phyloP scores from a whole-genome alignment of 345 rosid genomes.

The Brassica incana region DNA sequence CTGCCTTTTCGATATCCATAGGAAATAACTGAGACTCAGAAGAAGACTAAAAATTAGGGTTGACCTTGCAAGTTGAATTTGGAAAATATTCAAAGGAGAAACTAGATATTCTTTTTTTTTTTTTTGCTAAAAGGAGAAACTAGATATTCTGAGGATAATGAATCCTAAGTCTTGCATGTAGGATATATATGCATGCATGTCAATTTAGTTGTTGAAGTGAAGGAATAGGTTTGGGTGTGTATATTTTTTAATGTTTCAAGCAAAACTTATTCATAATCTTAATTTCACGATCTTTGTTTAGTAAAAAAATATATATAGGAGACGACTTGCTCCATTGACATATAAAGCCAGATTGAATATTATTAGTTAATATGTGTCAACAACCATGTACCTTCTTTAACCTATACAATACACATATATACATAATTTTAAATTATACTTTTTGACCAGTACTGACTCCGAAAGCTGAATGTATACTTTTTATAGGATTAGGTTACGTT shows the following conservation, averaged over 20 bases:
- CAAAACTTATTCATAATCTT: constrained; percentile 7
- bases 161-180: background rate
- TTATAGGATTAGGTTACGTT: constrained; percentile 32
- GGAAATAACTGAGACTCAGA: constrained; percentile 3
- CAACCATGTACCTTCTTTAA: constrained; percentile 24
- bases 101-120: background rate
- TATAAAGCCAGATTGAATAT: background rate
- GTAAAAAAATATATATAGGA: background rate
- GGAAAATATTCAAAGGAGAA: background rate
- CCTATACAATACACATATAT: background rate
- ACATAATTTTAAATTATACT: background rate
- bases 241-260: constrained; percentile 11
- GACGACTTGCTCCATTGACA: constrained; percentile 40
- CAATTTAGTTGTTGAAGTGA: constrained; percentile 34
- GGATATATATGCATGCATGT: background rate
- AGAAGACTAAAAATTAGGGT: background rate
- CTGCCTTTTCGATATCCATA: constrained; percentile 39
- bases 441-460: constrained; percentile 19
- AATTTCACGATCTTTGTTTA: constrained; percentile 18
- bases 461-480: background rate
- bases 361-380: constrained; percentile 10
- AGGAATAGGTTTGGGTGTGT: constrained; percentile 19
- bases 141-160: background rate
- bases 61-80: background rate
- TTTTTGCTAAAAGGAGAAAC: constrained; percentile 5